Percentiles rank a stretch among this genome's conserved stretches.
Evolutionary conservation across 2,329 filamentous ascomycete genomes (phyloP).

Genomic region (Neonectria punicea): DNA sequence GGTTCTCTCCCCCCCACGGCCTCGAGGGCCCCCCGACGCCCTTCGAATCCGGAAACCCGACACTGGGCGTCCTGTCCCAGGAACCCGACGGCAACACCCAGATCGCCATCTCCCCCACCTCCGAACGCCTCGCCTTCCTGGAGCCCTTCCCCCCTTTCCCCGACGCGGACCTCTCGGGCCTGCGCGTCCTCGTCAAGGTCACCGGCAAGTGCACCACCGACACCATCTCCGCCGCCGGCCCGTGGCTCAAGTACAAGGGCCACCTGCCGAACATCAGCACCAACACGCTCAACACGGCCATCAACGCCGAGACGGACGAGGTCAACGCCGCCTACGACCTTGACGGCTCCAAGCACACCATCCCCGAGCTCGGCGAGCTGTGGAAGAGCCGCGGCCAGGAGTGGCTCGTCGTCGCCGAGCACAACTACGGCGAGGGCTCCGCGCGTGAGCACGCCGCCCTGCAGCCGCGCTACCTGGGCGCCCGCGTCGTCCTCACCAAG

Average conservation of each 20-base stretch:
- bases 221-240: conserved; percentile 94
- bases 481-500: conserved; percentile 84
- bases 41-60: conserved; percentile 82
- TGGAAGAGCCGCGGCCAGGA: conserved; percentile 82
- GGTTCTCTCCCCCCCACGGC: conserved; percentile 83
- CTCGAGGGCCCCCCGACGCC: conserved; percentile 68
- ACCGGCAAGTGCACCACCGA: conserved; percentile 98
- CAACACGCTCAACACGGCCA: conserved; percentile 95
- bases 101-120: conserved; percentile 86
- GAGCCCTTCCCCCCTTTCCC: conserved; percentile 93
- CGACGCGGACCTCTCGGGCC: conserved; percentile 74
- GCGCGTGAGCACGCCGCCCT: conserved; percentile 90
- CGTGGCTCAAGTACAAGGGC: conserved; percentile 99
- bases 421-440: conserved; percentile 95
- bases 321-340: conserved; percentile 93
- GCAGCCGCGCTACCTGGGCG: conserved; percentile 90
- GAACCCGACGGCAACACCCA: conserved; percentile 75
- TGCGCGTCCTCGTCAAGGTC: conserved; percentile 94
- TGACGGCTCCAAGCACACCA: conserved; percentile 78
- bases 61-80: conserved; percentile 78
- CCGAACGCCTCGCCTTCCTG: conserved; percentile 87
- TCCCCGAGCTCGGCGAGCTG: conserved; percentile 85
- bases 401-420: conserved; percentile 96
- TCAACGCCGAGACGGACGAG: conserved; percentile 91
- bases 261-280: conserved; percentile 97